Evolutionary conservation across 495 filamentous ascomycete species (phyloP).

Genomic region (Penicillium simplicissimum): DNA sequence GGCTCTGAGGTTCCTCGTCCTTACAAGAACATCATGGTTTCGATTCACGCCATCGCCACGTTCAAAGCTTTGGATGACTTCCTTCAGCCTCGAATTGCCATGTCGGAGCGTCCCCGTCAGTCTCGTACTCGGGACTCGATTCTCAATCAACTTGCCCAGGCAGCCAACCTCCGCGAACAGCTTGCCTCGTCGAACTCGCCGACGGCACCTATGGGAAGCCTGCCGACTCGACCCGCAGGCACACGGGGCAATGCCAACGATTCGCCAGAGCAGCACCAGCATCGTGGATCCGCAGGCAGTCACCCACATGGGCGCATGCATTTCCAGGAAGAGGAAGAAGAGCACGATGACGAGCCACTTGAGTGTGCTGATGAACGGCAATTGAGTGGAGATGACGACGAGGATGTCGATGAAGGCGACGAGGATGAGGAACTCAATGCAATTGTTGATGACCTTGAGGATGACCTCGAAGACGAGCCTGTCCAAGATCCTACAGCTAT

Average conservation of each 20-base stretch:
- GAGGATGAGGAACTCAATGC: conserved; percentile 73
- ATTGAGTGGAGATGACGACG: conserved; percentile 73
- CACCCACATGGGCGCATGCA: conserved; percentile 53
- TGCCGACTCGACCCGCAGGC: conserved; percentile 30
- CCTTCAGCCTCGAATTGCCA: conserved; percentile 81
- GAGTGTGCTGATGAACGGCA: conserved; percentile 96
- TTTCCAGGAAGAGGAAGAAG: conserved; percentile 57
- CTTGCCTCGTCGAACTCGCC: conserved; percentile 34
- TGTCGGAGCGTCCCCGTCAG: conserved; percentile 76
- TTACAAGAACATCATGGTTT: conserved; percentile 94
- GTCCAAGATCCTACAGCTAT: conserved; percentile 81
- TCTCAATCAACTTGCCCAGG: conserved; percentile 79
- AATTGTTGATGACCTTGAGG: conserved; percentile 87
- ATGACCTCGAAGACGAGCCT: conserved; percentile 76
- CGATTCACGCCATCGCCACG: conserved; percentile 96
- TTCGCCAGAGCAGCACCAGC: conserved; percentile 24
- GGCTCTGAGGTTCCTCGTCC: conserved; percentile 80
- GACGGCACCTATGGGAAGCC: conserved; percentile 25
- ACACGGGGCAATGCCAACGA: conserved; percentile 33
- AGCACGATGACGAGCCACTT: conserved; percentile 60
- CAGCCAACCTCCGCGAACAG: conserved; percentile 55
- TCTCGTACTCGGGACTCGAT: conserved; percentile 65
- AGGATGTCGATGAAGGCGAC: conserved; percentile 66
- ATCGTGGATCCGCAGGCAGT: conserved; percentile 39
- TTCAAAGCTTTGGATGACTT: conserved; percentile 98